Percentiles rank a stretch among this genome's conserved stretches.
Conservation (phyloP, 306 rosid genomes). For the Cyamopsis tetragonoloba region DNA sequence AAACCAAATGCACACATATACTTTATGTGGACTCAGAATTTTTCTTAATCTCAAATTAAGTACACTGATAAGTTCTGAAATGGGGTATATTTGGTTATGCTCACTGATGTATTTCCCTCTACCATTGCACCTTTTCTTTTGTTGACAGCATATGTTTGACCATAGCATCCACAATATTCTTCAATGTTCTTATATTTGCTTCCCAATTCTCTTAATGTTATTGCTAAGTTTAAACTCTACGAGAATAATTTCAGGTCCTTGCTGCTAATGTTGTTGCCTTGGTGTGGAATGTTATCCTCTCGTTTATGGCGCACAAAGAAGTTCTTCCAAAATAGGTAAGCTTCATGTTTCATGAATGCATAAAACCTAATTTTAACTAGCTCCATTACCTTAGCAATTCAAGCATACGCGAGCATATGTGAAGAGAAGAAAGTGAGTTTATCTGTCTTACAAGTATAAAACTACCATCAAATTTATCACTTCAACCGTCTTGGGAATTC, state of each 20-base stretch:
- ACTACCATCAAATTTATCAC: background rate
- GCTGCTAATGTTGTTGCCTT: constrained; percentile 80
- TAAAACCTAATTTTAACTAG: background rate
- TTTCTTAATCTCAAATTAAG: constrained; percentile 3
- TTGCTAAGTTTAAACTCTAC: background rate
- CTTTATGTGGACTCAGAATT: background rate
- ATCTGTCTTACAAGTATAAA: background rate
- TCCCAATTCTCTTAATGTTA: constrained; percentile 6
- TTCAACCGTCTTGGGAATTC: background rate
- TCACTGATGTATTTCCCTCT: background rate
- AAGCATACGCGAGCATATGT: background rate
- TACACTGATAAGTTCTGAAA: constrained; percentile 2
- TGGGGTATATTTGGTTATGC: constrained; percentile 12
- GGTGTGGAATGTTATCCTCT: constrained; percentile 93
- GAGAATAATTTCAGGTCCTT: constrained; percentile 69
- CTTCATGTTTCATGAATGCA: constrained; percentile 11
- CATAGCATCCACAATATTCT: background rate
- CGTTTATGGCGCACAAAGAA: constrained; percentile 87
- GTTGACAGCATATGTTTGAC: background rate
- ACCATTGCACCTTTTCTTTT: background rate
- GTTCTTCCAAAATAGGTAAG: constrained; percentile 58
- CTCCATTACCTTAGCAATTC: constrained; percentile 10
- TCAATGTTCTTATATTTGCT: constrained; percentile 16
- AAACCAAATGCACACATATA: background rate
- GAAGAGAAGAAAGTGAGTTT: background rate